Evolutionary conservation across 805 yeast species (phyloP).

Genomic region (Sugiyamaella lignohabitans): DNA sequence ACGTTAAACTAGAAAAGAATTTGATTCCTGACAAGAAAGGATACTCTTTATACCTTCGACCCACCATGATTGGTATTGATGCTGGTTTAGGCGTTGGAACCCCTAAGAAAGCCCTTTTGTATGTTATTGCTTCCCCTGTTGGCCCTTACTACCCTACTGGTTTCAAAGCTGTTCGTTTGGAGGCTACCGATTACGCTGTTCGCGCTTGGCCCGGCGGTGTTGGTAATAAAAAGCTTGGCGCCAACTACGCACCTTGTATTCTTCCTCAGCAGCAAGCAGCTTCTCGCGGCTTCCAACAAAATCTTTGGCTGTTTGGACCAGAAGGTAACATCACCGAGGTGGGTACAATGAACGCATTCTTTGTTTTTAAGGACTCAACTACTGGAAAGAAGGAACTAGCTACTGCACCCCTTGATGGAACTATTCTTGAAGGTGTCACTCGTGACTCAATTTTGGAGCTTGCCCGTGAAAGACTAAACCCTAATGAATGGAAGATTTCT

Average conservation of each 20-base stretch:
- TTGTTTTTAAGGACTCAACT: conserved; percentile 67
- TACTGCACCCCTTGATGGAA: conserved; percentile 96
- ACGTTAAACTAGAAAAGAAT: conserved; percentile 64
- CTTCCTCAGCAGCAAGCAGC: conserved; percentile 90
- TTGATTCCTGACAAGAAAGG: conserved; percentile 84
- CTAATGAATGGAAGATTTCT: conserved; percentile 70
- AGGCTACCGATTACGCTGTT: conserved; percentile 92
- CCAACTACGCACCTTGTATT: conserved; percentile 95
- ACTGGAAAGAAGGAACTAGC: conserved; percentile 86
- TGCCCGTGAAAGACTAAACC: conserved; percentile 67
- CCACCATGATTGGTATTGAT: conserved; percentile 91
- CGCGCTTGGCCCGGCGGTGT: conserved; percentile 99
- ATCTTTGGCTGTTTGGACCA: conserved; percentile 92
- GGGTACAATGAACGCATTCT: conserved; percentile 95
- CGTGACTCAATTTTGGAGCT: conserved; percentile 79
- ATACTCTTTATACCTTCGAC: conserved; percentile 87
- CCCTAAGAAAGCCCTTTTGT: conserved; percentile 77
- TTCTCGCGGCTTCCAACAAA: conserved; percentile 86
- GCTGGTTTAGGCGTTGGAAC: conserved; percentile 79
- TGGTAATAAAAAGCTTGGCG: conserved; percentile 95
- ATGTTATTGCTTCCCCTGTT: conserved; percentile 88
- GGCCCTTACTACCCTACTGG: conserved; percentile 96
- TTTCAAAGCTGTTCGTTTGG: conserved; percentile 88
- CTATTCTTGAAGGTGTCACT: conserved; percentile 94
- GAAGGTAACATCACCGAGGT: conserved; percentile 88